Evolutionary conservation across 441 rosid species (phyloP).

Genomic region (Populus hybrid): DNA sequence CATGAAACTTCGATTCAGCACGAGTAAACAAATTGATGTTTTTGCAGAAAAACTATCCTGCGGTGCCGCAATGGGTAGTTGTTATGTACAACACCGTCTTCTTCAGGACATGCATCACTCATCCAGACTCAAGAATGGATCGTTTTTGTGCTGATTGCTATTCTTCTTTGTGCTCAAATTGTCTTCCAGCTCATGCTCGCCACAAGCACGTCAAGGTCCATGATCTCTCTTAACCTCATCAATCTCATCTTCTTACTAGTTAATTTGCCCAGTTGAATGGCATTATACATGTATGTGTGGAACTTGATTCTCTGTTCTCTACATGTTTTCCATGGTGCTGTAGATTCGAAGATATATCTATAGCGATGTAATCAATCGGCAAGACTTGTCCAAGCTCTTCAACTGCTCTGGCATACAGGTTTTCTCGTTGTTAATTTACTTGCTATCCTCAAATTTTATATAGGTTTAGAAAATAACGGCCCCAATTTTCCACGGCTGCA

Average conservation of each 20-base stretch:
- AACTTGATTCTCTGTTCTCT: background rate
- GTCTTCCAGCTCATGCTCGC: background rate
- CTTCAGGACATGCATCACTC: background rate
- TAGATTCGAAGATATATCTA: conserved; percentile 7
- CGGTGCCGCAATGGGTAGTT: background rate
- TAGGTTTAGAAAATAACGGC: background rate
- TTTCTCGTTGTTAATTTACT: too few species aligned
- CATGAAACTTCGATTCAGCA: background rate
- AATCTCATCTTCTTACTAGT: too few species aligned
- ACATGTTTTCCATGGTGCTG: background rate
- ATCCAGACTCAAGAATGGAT: background rate
- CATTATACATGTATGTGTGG: too few species aligned
- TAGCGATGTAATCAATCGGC: conserved; percentile 1
- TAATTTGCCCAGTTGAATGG: too few species aligned
- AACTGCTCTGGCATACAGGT: conserved; percentile 7
- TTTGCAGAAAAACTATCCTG: background rate
- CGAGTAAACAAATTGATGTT: too few species aligned
- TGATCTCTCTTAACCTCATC: too few species aligned
- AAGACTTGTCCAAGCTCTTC: conserved; percentile 3
- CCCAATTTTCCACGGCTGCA: too few species aligned
- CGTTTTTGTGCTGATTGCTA: background rate
- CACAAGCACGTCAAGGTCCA: conserved; percentile 3
- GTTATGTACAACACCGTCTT: background rate
- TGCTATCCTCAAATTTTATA: too few species aligned
- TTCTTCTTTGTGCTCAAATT: background rate